Evolutionary conservation across 495 filamentous ascomycete genomes (phyloP), one percentile per base, ranked within the genome.

Genomic region (Xylona heveae): DNA sequence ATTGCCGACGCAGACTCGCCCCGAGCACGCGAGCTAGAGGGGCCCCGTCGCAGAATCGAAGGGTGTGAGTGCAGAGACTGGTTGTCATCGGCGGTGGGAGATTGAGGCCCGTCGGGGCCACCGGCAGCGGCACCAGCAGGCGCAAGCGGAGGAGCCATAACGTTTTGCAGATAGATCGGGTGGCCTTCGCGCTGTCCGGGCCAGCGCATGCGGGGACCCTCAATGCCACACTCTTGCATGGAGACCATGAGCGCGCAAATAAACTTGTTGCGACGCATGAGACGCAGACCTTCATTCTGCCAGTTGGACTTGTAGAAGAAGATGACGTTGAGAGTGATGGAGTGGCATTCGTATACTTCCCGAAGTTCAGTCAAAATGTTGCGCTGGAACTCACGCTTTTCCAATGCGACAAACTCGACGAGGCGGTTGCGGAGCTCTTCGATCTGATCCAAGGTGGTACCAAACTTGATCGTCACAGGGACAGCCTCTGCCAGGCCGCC

Each of bases 281-380:
- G 63, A 49, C 88, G 81, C 15, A 93, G 61, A 27, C 85, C 62
- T 46, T 97, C 88, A 52, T 94, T 94, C 44, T 94, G 84, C 69
- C 71, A 76, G 44, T 74, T 92, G 31, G 76, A 80, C 49, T 94
- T 97, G 62, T 93, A 93, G 56, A 95, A 93, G 57, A 93, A 94
- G 39, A 94, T 75, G 33, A 97, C 72, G 50, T 94, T 94, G 36
- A 97, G 62, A 6, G 77, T 92, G 42, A 94, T 54, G 9, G 61
- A 64, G 58, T 76, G 68, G 26, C 62, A 68, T 31, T 75, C 68
- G 9, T 55, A 55, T n/a, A 74, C 62, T 17, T 62, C 60, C 10
- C 67, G 64, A 17, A 97, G 59, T 45, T 95, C 85, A 1, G 88
- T 94, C 28, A 94, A 64, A 36, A 95, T 85, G 40, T 83, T 83